Conservation (phyloP, 768 basidiomycete genomes). For the Hysterangium stoloniferum region DNA sequence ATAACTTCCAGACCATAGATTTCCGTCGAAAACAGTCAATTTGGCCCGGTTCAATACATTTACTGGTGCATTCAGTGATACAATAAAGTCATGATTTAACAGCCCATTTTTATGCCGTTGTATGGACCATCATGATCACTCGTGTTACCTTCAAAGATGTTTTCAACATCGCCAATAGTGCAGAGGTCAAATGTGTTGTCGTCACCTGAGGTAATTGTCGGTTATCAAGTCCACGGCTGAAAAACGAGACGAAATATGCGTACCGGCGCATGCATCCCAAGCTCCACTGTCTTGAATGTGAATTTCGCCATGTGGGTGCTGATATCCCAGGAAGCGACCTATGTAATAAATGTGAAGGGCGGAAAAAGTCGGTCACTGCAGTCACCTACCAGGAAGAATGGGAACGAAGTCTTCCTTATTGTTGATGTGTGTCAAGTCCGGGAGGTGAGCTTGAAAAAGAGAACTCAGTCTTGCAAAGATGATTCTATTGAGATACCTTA, state of each 20-base stretch:
- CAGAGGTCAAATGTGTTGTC: slow-evolving; percentile 51
- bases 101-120: slow-evolving; percentile 47
- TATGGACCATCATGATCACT: slow-evolving; percentile 47
- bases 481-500: neutral
- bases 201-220: slow-evolving; percentile 41
- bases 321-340: slow-evolving; percentile 15
- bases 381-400: slow-evolving; percentile 17
- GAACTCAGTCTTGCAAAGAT: neutral
- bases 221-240: too few relatives aligned
- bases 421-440: slow-evolving; percentile 45
- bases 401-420: slow-evolving; percentile 28
- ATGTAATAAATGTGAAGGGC: neutral
- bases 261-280: slow-evolving; percentile 52
- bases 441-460: slow-evolving; percentile 26
- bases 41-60: too few relatives aligned
- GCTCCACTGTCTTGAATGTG: slow-evolving; percentile 31
- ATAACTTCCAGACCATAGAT: too few relatives aligned
- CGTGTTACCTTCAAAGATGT: slow-evolving; percentile 36
- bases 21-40: too few relatives aligned
- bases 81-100: too few relatives aligned
- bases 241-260: slow-evolving; percentile 12
- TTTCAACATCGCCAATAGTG: slow-evolving; percentile 43
- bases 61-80: too few relatives aligned
- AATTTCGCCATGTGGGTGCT: slow-evolving; percentile 27
- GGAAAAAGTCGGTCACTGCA: too few relatives aligned